Percentiles rank a stretch among this genome's conserved stretches.
These are phyloP conservation scores for Galeopsis tetrahit DNA, from an alignment of 257 asterid genomes.

Conservation along the genomic window DNA sequence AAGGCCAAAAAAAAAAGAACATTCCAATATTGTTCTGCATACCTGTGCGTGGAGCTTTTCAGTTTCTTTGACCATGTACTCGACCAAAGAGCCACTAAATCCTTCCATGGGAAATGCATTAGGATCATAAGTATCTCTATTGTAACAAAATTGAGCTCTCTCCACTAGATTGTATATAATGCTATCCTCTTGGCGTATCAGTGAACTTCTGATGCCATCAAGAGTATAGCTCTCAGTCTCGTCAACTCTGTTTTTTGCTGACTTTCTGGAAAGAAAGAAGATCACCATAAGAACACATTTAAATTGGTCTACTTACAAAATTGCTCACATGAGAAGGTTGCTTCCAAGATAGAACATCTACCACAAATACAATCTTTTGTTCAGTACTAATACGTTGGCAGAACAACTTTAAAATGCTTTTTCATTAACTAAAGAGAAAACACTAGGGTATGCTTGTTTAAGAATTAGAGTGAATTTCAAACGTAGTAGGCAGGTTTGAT, in stretches of 20 bases:
- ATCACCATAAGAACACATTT: conserved; percentile 27
- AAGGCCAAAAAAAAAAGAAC: conserved; percentile 6
- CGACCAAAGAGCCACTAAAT: conserved; percentile 78
- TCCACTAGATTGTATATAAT: conserved; percentile 86
- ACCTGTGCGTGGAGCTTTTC: conserved; percentile 95
- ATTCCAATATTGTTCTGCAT: conserved; percentile 1
- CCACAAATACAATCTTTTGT: neutral
- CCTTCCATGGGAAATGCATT: conserved; percentile 71
- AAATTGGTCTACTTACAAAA: neutral
- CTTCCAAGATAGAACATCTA: neutral
- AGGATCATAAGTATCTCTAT: conserved; percentile 70
- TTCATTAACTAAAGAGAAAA: neutral
- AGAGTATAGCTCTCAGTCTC: conserved; percentile 81
- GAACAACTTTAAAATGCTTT: conserved; percentile 12
- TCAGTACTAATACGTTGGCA: neutral
- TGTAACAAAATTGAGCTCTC: conserved; percentile 88
- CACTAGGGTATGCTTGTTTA: neutral
- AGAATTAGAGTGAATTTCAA: too few relatives aligned
- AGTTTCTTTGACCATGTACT: conserved; percentile 86
- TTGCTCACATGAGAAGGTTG: neutral
- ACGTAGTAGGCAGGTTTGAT: too few relatives aligned
- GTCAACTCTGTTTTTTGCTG: conserved; percentile 65
- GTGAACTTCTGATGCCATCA: conserved; percentile 81
- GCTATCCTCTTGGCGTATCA: conserved; percentile 93
- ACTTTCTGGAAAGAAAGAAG: conserved; percentile 47